Percentiles rank a stretch among this genome's conserved stretches.
Evolutionary conservation across 495 filamentous ascomycete species (phyloP).

Genomic region (Aspergillus bertholletiae): DNA sequence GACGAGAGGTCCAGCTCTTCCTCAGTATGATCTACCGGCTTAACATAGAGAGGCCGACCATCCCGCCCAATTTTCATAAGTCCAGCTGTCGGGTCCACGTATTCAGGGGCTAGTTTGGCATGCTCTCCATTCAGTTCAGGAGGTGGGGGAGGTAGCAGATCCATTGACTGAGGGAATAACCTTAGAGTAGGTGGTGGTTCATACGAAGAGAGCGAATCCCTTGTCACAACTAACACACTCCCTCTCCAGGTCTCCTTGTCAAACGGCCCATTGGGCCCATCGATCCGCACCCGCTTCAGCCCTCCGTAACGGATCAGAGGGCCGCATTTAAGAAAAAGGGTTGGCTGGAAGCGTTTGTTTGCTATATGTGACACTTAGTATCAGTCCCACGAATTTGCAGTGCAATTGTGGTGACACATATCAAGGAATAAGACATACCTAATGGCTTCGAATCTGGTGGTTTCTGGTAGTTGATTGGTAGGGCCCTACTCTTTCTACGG

Average conservation of each 20-base stretch:
- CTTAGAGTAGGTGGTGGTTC: constrained; percentile 72
- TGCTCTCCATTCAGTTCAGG: constrained; percentile 59
- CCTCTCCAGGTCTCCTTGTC: constrained; percentile 86
- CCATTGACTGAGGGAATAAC: constrained; percentile 81
- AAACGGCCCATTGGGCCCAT: constrained; percentile 33
- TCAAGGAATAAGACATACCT: constrained; percentile 20
- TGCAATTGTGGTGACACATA: neutral
- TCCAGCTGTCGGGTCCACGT: constrained; percentile 85
- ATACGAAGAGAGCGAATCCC: constrained; percentile 76
- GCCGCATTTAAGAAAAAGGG: constrained; percentile 82
- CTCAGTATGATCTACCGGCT: constrained; percentile 76
- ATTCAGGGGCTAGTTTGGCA: constrained; percentile 66
- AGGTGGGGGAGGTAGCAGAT: constrained; percentile 79
- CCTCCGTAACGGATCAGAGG: constrained; percentile 87
- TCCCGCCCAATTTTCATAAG: constrained; percentile 77
- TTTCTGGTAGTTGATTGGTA: constrained; percentile 38
- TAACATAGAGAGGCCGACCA: constrained; percentile 77
- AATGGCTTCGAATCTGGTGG: constrained; percentile 34
- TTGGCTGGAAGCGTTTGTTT: constrained; percentile 73
- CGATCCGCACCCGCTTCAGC: constrained; percentile 44
- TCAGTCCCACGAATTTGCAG: constrained; percentile 12
- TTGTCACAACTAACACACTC: constrained; percentile 89
- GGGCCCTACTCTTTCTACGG: constrained; percentile 40
- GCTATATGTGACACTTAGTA: constrained; percentile 26
- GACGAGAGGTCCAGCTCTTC: constrained; percentile 69